Evolutionary conservation across 768 basidiomycete genomes (phyloP).

Genomic region (Myochromella boudieri): DNA sequence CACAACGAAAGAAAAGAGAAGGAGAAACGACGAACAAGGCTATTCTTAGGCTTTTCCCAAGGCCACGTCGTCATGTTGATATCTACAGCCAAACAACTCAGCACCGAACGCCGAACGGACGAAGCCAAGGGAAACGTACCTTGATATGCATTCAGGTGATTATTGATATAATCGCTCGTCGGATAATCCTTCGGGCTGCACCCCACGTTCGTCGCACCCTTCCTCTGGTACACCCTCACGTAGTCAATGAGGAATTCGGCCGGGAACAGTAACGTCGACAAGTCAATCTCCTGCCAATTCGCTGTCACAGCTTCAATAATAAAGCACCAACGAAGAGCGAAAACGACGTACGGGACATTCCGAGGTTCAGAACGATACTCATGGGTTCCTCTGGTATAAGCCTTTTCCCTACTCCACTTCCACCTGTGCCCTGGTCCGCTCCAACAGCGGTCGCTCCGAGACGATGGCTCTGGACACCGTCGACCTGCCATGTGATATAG

Average conservation of each 20-base stretch:
- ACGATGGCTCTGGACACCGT: conserved; percentile 47
- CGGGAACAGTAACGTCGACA: conserved; percentile 63
- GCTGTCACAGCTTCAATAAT: conserved; percentile 29
- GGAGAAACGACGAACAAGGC: conserved; percentile 18
- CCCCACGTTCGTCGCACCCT: conserved; percentile 56
- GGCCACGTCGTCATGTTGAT: conserved; percentile 43
- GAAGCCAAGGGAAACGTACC: conserved; percentile 38
- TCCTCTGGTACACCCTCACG: conserved; percentile 77
- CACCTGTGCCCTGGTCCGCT: conserved; percentile 34
- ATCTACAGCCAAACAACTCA: conserved; percentile 25
- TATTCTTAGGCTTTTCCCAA: conserved; percentile 41
- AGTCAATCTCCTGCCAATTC: conserved; percentile 65
- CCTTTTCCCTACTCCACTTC: conserved; percentile 57
- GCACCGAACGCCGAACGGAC: not conserved
- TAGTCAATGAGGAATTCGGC: conserved; percentile 74
- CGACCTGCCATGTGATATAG: conserved; percentile 75
- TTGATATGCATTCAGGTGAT: conserved; percentile 55
- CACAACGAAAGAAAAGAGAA: not conserved
- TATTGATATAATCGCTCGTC: conserved; percentile 61
- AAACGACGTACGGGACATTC: conserved; percentile 49
- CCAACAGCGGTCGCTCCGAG: conserved; percentile 55
- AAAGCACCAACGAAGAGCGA: not conserved
- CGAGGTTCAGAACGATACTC: conserved; percentile 62
- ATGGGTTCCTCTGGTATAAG: conserved; percentile 59
- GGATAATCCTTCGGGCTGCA: conserved; percentile 68